phyloP scores from a whole-genome alignment of 441 rosid species.

The Adansonia grandidieri region DNA sequence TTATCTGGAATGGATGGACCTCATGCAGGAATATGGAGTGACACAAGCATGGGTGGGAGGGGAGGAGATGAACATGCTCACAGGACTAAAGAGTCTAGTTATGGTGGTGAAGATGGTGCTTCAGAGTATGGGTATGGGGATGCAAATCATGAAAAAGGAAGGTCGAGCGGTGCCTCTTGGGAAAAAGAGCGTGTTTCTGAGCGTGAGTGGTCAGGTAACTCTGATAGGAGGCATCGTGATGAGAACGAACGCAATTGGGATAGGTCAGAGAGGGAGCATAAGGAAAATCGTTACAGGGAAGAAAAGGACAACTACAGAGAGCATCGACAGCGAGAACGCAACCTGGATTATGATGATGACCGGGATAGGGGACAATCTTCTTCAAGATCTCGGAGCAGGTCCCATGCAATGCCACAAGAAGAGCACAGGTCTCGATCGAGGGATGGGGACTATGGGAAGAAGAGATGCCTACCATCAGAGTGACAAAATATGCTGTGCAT shows the following conservation, averaged over 20 bases:
- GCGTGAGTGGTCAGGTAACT: slow-evolving; percentile 82
- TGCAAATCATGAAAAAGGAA: slow-evolving; percentile 75
- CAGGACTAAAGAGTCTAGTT: slow-evolving; percentile 77
- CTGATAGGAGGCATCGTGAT: slow-evolving; percentile 74
- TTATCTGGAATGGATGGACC: slow-evolving; percentile 82
- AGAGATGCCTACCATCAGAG: slow-evolving; percentile 71
- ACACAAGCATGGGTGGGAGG: slow-evolving; percentile 81
- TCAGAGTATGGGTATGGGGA: slow-evolving; percentile 92
- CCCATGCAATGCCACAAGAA: slow-evolving; percentile 71
- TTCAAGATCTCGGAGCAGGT: slow-evolving; percentile 71
- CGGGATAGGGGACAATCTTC: slow-evolving; percentile 83
- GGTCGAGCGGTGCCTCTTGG: slow-evolving; percentile 56
- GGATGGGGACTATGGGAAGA: slow-evolving; percentile 87
- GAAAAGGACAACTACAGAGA: slow-evolving; percentile 78
- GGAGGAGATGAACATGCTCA: slow-evolving; percentile 69
- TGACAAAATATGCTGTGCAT: slow-evolving; percentile 26
- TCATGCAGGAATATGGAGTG: slow-evolving; percentile 86
- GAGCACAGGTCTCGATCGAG: slow-evolving; percentile 82
- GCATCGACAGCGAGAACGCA: slow-evolving; percentile 72
- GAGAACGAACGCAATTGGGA: slow-evolving; percentile 73
- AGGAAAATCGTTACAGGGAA: slow-evolving; percentile 69
- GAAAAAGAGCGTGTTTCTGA: slow-evolving; percentile 75
- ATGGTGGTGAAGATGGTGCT: slow-evolving; percentile 92
- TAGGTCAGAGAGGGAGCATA: slow-evolving; percentile 61
- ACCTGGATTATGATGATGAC: slow-evolving; percentile 69